phyloP scores from a whole-genome alignment of 495 filamentous ascomycete genomes.

The Penicillium chermesinum region DNA sequence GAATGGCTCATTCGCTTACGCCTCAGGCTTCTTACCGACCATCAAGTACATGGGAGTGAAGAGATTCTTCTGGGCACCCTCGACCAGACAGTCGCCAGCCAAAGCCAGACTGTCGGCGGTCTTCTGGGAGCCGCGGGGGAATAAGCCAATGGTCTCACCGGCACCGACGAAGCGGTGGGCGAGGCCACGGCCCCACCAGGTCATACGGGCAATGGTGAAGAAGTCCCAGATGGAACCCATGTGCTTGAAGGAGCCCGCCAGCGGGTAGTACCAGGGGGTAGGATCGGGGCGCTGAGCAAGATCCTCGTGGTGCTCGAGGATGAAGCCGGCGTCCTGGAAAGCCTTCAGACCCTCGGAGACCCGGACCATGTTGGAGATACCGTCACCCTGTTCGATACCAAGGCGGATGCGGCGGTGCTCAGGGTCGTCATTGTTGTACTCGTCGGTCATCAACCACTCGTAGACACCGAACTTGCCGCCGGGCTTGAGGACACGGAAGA shows the following conservation, averaged over 20 bases:
- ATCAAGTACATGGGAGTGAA: slow-evolving; percentile 99
- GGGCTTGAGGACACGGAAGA: slow-evolving; percentile 92
- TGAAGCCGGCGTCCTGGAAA: slow-evolving; percentile 85
- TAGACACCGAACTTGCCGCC: slow-evolving; percentile 96
- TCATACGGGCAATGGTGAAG: slow-evolving; percentile 85
- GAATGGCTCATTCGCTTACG: slow-evolving; percentile 20
- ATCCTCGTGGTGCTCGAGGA: slow-evolving; percentile 82
- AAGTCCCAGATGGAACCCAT: slow-evolving; percentile 76
- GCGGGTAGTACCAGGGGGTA: slow-evolving; percentile 93
- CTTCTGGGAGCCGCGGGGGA: slow-evolving; percentile 86
- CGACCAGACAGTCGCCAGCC: slow-evolving; percentile 83
- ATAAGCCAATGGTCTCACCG: slow-evolving; percentile 68
- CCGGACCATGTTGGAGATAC: slow-evolving; percentile 98
- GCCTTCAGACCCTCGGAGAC: slow-evolving; percentile 78
- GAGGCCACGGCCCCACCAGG: slow-evolving; percentile 68
- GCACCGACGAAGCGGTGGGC: slow-evolving; percentile 77
- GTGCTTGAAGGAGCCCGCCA: slow-evolving; percentile 77
- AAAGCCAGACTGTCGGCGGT: slow-evolving; percentile 83
- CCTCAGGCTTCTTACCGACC: slow-evolving; percentile 82
- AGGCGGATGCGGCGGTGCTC: slow-evolving; percentile 88
- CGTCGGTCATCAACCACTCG: slow-evolving; percentile 98
- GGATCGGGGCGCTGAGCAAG: slow-evolving; percentile 73
- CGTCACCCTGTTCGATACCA: slow-evolving; percentile 93
- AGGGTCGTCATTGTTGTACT: slow-evolving; percentile 84
- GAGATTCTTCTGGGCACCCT: slow-evolving; percentile 83